A percentile compares a stretch with the other conserved stretches of the same genome.
These are phyloP conservation scores for Pleoardoris graminearum DNA, from an alignment of 2,329 filamentous ascomycete species.

Conservation along the genomic window DNA sequence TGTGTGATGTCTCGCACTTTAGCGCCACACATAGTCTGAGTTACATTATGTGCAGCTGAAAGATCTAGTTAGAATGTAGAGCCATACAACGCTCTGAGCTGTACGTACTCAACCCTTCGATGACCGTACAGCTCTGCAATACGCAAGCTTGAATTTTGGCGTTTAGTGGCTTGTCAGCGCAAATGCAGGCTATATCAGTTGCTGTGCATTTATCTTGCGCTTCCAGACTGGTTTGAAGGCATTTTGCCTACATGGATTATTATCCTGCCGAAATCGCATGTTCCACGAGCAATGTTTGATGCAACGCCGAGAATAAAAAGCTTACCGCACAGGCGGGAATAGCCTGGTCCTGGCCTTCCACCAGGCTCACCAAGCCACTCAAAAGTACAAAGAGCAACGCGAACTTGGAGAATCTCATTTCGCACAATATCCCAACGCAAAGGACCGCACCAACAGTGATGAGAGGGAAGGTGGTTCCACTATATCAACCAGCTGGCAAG, in stretches of 20 bases:
- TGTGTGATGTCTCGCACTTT: constrained; percentile 41
- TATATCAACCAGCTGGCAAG: neutral
- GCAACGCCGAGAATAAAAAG: neutral
- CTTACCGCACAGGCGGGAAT: constrained; percentile 3
- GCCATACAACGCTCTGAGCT: neutral
- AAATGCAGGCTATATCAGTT: constrained; percentile 18
- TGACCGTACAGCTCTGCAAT: constrained; percentile 15
- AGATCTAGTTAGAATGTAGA: neutral
- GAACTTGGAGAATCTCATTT: neutral
- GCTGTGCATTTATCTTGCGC: neutral
- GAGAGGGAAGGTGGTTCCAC: neutral
- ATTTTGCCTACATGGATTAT: neutral
- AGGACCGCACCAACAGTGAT: neutral
- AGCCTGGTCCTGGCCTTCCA: neutral
- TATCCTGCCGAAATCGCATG: neutral
- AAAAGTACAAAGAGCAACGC: neutral
- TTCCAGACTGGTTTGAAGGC: constrained; percentile 2
- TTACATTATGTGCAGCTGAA: constrained; percentile 46
- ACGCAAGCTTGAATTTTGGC: constrained; percentile 17
- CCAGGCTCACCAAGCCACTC: neutral
- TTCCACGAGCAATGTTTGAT: neutral
- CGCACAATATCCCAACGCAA: neutral
- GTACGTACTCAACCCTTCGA: constrained; percentile 17
- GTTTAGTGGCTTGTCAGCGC: constrained; percentile 10
- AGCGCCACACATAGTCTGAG: constrained; percentile 39